phyloP scores from a whole-genome alignment of 768 basidiomycete genomes.

The Scleroderma bovista region DNA sequence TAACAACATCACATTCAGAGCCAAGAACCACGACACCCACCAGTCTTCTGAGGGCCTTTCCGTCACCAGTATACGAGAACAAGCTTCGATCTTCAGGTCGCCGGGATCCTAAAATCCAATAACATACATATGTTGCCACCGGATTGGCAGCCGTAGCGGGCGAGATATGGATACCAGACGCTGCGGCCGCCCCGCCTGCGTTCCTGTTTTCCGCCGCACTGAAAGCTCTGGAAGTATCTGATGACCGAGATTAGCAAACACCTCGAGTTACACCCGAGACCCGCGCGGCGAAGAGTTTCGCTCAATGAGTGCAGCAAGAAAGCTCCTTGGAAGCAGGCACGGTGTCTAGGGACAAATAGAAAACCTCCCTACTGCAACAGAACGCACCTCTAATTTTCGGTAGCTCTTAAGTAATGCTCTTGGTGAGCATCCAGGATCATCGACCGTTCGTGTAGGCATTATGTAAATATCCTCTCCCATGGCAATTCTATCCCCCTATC shows the following conservation, averaged over 20 bases:
- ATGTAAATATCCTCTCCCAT: too few relatives aligned
- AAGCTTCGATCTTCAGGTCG: slow-evolving; percentile 56
- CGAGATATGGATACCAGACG: slow-evolving; percentile 9
- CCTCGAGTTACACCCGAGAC: background rate
- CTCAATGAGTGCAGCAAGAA: too few relatives aligned
- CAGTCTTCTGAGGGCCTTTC: slow-evolving; percentile 72
- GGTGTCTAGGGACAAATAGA: background rate
- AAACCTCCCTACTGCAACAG: slow-evolving; percentile 47
- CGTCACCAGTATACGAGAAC: slow-evolving; percentile 55
- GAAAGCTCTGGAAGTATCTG: slow-evolving; percentile 68
- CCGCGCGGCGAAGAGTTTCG: too few relatives aligned
- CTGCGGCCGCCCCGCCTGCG: slow-evolving; percentile 17
- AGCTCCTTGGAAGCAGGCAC: too few relatives aligned
- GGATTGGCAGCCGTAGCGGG: slow-evolving; percentile 33
- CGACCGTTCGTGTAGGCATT: too few relatives aligned
- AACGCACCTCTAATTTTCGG: too few relatives aligned
- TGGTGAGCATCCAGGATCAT: too few relatives aligned
- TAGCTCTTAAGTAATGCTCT: too few relatives aligned
- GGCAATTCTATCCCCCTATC: too few relatives aligned
- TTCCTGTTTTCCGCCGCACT: slow-evolving; percentile 14
- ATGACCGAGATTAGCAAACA: background rate
- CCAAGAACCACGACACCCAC: slow-evolving; percentile 34
- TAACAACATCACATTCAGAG: slow-evolving; percentile 1
- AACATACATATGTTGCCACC: too few relatives aligned
- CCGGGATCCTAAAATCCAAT: slow-evolving; percentile 50